These are phyloP conservation scores for Adansonia grandidieri DNA, from an alignment of 441 rosid species.

Conservation along the genomic window DNA sequence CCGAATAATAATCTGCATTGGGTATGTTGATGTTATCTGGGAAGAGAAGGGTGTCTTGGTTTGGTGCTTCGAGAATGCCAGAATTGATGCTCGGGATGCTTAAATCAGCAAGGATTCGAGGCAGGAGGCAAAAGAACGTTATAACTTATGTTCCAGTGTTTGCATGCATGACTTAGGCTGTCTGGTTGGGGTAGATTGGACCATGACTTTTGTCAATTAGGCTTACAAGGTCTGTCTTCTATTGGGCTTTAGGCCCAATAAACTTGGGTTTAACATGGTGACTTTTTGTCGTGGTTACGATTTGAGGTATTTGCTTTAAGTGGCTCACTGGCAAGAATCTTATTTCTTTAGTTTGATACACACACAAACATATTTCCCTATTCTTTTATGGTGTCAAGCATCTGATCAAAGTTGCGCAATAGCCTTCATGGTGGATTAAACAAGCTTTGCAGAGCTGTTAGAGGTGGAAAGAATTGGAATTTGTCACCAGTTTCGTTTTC, in stretches of 20 bases:
- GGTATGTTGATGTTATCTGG: constrained; percentile 33
- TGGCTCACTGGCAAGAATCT: constrained; percentile 54
- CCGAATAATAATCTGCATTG: constrained; percentile 61
- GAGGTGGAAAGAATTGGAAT: constrained; percentile 60
- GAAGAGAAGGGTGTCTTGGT: no score
- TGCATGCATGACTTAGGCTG: no score
- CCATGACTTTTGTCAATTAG: no score
- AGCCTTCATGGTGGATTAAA: constrained; percentile 70
- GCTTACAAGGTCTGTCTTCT: no score
- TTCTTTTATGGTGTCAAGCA: constrained; percentile 65
- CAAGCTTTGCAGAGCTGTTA: constrained; percentile 56
- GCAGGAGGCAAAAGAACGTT: no score
- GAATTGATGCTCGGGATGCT: no score
- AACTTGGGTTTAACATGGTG: no score
- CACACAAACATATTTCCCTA: constrained; percentile 50
- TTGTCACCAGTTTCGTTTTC: constrained; percentile 77
- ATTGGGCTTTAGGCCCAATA: no score
- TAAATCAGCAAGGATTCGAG: no score
- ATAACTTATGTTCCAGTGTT: no score
- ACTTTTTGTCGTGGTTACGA: constrained; percentile 81
- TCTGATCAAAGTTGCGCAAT: constrained; percentile 60
- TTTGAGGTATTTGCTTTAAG: constrained; percentile 62
- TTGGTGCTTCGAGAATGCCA: no score
- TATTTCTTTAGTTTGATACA: constrained; percentile 49
- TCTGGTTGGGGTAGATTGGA: no score